phyloP scores from a whole-genome alignment of 108 stramenopile species.

The Nannochloropsis salina region DNA sequence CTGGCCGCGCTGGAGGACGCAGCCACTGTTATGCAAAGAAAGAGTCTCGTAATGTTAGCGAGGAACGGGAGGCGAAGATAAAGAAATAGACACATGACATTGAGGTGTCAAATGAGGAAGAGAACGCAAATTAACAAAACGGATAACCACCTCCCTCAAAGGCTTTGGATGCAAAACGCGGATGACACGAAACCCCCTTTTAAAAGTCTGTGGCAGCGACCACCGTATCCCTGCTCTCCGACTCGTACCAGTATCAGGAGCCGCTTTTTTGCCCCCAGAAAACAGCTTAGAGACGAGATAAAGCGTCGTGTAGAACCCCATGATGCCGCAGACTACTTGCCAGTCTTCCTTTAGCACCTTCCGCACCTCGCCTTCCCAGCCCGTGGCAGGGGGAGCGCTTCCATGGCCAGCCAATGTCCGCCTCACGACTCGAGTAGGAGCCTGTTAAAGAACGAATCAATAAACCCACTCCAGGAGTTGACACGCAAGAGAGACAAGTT shows the following conservation, averaged over 20 bases:
- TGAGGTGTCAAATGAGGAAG: no score
- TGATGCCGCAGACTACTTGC: constrained; percentile 13
- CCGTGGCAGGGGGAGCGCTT: neutral
- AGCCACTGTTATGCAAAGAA: neutral
- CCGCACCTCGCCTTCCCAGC: constrained; percentile 11
- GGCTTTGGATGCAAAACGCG: no score
- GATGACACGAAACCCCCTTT: no score
- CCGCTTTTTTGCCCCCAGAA: neutral
- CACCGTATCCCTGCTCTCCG: neutral
- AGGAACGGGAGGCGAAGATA: no score
- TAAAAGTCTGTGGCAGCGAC: no score
- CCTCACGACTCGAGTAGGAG: neutral
- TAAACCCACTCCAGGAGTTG: neutral
- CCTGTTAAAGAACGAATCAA: neutral
- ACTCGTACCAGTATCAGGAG: neutral
- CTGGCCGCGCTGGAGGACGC: neutral
- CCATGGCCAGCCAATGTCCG: constrained; percentile 16
- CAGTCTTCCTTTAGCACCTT: constrained; percentile 7
- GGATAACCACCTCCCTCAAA: no score
- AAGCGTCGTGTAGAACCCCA: neutral
- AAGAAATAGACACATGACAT: no score
- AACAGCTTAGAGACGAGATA: constrained; percentile 18
- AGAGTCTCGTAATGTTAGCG: no score
- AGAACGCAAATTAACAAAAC: no score
- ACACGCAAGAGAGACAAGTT: no score